Percentiles rank a stretch among this genome's conserved stretches.
phyloP scores from a whole-genome alignment of 345 rosid genomes.

The Diplotaxis tenuifolia region DNA sequence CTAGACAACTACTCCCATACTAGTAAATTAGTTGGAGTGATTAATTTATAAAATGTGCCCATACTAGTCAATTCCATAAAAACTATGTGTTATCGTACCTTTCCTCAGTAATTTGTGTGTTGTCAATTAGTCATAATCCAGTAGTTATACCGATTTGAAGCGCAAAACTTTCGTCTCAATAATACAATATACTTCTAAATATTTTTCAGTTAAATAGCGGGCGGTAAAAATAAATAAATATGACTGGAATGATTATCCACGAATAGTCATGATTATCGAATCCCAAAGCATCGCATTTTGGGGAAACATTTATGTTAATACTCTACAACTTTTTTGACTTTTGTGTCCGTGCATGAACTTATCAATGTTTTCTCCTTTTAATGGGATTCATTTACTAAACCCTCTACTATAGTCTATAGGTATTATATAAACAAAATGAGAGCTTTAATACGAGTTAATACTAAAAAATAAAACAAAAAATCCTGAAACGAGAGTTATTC shows the following conservation, averaged over 20 bases:
- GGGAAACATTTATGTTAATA: conserved; percentile 4
- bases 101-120: background rate
- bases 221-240: background rate
- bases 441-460: background rate
- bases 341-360: conserved; percentile 37
- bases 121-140: background rate
- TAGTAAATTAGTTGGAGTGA: background rate
- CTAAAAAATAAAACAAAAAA: background rate
- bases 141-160: background rate
- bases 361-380: conserved; percentile 9
- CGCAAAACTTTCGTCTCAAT: background rate
- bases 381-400: too few species aligned
- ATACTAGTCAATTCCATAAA: background rate
- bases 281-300: conserved; percentile 38
- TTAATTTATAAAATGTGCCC: background rate
- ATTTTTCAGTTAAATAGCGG: too few species aligned
- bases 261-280: conserved; percentile 33
- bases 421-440: background rate
- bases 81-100: background rate
- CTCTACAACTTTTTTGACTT: conserved; percentile 37
- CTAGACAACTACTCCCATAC: background rate
- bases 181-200: too few species aligned
- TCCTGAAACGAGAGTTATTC: background rate
- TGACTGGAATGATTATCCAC: conserved; percentile 28
- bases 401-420: too few species aligned